Evolutionary conservation across 257 asterid genomes (phyloP).

Genomic region (Ilex asprella): DNA sequence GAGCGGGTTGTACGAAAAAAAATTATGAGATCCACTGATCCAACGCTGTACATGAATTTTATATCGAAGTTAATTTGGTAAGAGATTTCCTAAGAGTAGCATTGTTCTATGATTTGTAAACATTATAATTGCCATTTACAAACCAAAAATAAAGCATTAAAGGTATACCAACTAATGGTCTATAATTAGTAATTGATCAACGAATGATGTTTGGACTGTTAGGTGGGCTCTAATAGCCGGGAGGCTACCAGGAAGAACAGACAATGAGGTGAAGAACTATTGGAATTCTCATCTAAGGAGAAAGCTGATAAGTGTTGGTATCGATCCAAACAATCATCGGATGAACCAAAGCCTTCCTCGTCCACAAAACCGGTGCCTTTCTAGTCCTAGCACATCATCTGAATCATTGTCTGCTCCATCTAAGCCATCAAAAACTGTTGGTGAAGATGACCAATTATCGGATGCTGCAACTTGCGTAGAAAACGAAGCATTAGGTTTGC

Average conservation of each 20-base stretch:
- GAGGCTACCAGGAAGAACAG: slow-evolving; percentile 44
- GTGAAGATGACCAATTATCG: slow-evolving; percentile 5
- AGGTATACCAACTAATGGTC: not conserved
- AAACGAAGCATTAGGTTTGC: not conserved
- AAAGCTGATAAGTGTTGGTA: slow-evolving; percentile 27
- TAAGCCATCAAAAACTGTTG: not conserved
- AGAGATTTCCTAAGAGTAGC: too few relatives aligned
- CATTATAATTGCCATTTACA: not conserved
- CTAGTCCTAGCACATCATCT: slow-evolving; percentile 4
- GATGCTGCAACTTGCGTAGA: slow-evolving; percentile 8
- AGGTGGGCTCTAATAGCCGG: slow-evolving; percentile 51
- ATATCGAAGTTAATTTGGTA: too few relatives aligned
- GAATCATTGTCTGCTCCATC: not conserved
- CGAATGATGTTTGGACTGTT: not conserved
- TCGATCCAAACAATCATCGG: slow-evolving; percentile 39
- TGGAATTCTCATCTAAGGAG: slow-evolving; percentile 39
- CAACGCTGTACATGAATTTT: too few relatives aligned
- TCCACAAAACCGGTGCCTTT: not conserved
- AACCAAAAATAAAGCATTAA: not conserved
- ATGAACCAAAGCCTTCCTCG: slow-evolving; percentile 12
- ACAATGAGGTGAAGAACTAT: slow-evolving; percentile 36
- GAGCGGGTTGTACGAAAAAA: too few relatives aligned
- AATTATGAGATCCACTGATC: too few relatives aligned
- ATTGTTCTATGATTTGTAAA: too few relatives aligned
- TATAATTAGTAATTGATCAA: not conserved